These are phyloP conservation scores for Pseudogymnoascus sp. DNA, from an alignment of 2,329 filamentous ascomycete species.

Conservation along the genomic window DNA sequence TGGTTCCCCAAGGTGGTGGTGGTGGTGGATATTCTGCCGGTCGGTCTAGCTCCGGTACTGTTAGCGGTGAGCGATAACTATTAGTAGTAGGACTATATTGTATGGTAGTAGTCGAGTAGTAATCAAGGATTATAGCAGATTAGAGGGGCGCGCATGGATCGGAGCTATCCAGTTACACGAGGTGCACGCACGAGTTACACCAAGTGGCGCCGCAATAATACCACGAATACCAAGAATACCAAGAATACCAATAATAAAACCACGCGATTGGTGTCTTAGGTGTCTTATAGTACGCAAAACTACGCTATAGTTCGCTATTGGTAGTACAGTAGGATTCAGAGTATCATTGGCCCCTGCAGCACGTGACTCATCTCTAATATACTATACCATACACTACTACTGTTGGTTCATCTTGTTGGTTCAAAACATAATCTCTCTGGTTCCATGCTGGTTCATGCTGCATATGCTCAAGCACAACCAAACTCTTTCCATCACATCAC, in stretches of 20 bases:
- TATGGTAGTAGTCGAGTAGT: background rate
- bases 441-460: background rate
- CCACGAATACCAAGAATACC: too few species aligned
- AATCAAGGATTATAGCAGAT: background rate
- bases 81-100: too few species aligned
- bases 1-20: background rate
- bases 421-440: background rate
- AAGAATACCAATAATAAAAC: background rate
- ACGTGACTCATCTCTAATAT: slow-evolving; percentile 3
- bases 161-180: background rate
- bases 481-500: background rate
- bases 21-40: background rate
- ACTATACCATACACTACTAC: background rate
- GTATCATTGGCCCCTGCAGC: background rate
- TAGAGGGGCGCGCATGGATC: background rate
- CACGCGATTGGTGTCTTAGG: background rate
- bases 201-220: background rate
- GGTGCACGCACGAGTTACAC: background rate
- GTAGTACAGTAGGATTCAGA: background rate
- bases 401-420: background rate
- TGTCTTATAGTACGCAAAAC: background rate
- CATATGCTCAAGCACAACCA: slow-evolving; percentile 3
- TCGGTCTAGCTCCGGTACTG: background rate
- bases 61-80: slow-evolving; percentile 1
- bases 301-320: background rate